Base-by-base conservation (phyloP, 306 rosid species). In the Acacia crassicarpa region DNA sequence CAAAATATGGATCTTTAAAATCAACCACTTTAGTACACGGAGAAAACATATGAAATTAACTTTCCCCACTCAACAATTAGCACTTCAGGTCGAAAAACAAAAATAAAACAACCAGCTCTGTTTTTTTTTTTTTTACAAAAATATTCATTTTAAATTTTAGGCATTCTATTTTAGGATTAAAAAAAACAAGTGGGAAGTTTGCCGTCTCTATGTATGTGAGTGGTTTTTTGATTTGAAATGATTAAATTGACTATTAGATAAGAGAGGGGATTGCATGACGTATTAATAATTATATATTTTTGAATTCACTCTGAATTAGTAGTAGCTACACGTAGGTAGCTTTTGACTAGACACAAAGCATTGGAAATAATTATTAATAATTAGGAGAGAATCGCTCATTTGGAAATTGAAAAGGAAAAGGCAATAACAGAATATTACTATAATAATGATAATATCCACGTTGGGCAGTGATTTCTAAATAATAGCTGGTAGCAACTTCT, bases 341-440 rank as follows among this genome's bases (percentile, higher is more conserved):
- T 87, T 87, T 87, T 87, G 83, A 87, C 88, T 51, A 43, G 4
- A 80, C 80, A 87, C 40, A 85, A 25, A 79, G 80, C 65, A 84
- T 70, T 58, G 80, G 75, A 84, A 84, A 63, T 85, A 77, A 81
- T 10, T 63, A 9, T 17, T 20, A 67, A 19, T 35, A 63, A 30
- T 63, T 25, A 61, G 40, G 8, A 14, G 40, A 30, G 38, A 27
- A 62, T 27, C 3, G 20, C 35, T 27, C 20, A 6, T 6, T 63
- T 14, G 41, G 69, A 30, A 63, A 63, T 15, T 63, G 69, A 30
- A 15, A 72, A 75, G 69, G 83, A 72, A 71, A 43, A 69, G 51
- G 83, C 25, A 58, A 69, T 78, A 83, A 46, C 22, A 27, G 65
- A 81, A 54, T 63, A 72, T 13, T 4, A 25, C 25, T 17, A 13